Conservation (phyloP, 306 rosid genomes). For the Ormosia semicastrata region DNA sequence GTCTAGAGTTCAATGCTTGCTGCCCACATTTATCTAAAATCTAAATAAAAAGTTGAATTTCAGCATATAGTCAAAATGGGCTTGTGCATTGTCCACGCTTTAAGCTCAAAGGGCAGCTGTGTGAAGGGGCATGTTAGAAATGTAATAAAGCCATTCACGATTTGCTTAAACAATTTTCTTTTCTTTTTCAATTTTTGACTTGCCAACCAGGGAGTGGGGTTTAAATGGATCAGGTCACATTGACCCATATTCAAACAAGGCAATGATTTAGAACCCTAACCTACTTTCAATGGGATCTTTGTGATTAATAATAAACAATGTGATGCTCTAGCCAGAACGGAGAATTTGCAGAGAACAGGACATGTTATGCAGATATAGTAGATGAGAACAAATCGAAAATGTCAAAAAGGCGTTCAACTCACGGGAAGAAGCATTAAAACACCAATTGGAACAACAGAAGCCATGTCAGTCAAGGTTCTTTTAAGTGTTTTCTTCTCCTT, state of each 20-base stretch:
- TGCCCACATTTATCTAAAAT: not conserved
- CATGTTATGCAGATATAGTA: slow-evolving; percentile 8
- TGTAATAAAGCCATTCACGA: not conserved
- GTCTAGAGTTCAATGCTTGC: not conserved
- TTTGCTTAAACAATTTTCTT: not conserved
- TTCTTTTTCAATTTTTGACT: not conserved
- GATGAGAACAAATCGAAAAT: not conserved
- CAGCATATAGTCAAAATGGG: not conserved
- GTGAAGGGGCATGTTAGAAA: not conserved
- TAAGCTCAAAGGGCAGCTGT: not conserved
- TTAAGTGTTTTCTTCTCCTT: slow-evolving; percentile 81
- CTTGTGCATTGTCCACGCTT: not conserved
- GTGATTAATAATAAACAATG: not conserved
- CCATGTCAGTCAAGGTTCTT: slow-evolving; percentile 91
- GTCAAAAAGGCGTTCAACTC: slow-evolving; percentile 37
- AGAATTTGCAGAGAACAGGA: not conserved
- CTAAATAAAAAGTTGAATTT: not conserved
- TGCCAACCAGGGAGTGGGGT: not conserved
- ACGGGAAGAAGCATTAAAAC: slow-evolving; percentile 96
- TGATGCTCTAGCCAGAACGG: not conserved
- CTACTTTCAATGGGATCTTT: not conserved
- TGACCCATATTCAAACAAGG: not conserved
- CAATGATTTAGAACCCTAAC: slow-evolving; percentile 11
- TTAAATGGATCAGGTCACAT: not conserved
- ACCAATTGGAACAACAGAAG: slow-evolving; percentile 93